phyloP scores from a whole-genome alignment of 2,329 filamentous ascomycete genomes.

The Domatiomyces globalis region DNA sequence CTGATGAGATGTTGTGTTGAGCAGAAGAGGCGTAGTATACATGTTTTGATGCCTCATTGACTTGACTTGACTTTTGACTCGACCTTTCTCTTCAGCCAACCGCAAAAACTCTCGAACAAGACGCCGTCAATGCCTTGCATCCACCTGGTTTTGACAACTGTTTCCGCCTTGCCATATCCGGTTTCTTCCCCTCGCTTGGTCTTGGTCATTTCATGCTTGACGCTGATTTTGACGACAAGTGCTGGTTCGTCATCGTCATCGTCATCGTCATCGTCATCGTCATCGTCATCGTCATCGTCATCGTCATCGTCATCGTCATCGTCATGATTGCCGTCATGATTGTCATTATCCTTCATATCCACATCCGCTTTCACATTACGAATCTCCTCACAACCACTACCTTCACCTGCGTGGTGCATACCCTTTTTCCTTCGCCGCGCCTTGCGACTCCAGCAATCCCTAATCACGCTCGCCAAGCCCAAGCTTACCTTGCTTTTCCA shows the following conservation, averaged over 20 bases:
- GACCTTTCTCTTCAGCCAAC: conserved; percentile 51
- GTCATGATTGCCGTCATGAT: conserved; percentile 10
- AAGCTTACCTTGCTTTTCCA: conserved; percentile 43
- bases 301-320: conserved; percentile 8
- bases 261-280: conserved; percentile 9
- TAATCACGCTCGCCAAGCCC: conserved; percentile 45
- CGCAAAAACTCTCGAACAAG: conserved; percentile 76
- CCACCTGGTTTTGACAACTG: conserved; percentile 51
- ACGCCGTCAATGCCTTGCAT: conserved; percentile 57
- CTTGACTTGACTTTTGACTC: background rate
- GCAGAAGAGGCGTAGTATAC: too few species aligned
- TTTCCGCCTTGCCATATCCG: conserved; percentile 24
- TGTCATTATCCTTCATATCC: conserved; percentile 30
- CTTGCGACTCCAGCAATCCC: conserved; percentile 65
- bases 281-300: conserved; percentile 8
- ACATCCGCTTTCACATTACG: conserved; percentile 23
- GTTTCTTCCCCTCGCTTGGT: conserved; percentile 3
- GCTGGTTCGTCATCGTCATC: conserved; percentile 10
- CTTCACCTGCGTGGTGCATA: conserved; percentile 11
- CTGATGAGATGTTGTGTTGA: background rate
- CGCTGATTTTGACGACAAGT: conserved; percentile 29
- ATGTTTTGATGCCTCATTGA: background rate
- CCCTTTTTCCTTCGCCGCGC: conserved; percentile 46
- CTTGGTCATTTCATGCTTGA: conserved; percentile 4
- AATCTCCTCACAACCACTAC: conserved; percentile 12